Percentiles rank a stretch among this genome's conserved stretches.
phyloP scores from a whole-genome alignment of 1,284 basidiomycete species.

The Fomes fomentarius region DNA sequence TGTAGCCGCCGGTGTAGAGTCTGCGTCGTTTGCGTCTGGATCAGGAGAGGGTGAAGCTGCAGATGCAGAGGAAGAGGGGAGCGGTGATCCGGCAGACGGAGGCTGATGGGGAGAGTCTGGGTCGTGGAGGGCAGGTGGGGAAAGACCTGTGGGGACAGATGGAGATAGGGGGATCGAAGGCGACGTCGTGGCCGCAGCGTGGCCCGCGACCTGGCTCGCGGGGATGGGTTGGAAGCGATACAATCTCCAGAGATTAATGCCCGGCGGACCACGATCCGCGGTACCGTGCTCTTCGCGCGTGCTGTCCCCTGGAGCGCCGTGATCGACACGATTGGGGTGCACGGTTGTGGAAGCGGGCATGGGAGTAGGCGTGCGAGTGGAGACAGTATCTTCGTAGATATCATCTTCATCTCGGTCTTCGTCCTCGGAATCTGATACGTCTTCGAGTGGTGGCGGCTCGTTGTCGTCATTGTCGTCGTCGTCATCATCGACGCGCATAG shows the following conservation, averaged over 20 bases:
- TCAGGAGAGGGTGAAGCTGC: constrained; percentile 2
- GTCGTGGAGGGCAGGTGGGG: constrained; percentile 7
- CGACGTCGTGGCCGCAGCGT: constrained; percentile 28
- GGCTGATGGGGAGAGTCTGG: constrained; percentile 6
- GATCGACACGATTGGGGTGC: constrained; percentile 18
- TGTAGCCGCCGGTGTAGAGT: constrained; percentile 9
- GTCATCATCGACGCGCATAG: neutral
- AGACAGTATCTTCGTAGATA: constrained; percentile 2
- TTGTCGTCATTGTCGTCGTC: constrained; percentile 28
- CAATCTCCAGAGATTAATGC: constrained; percentile 81
- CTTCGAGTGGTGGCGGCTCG: constrained; percentile 34
- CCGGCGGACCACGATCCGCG: constrained; percentile 30
- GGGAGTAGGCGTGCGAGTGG: constrained; percentile 24
- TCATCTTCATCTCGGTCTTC: constrained; percentile 18
- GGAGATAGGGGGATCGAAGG: constrained; percentile 11
- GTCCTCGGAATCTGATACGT: constrained; percentile 25
- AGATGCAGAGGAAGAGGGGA: constrained; percentile 2
- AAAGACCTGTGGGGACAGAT: constrained; percentile 8
- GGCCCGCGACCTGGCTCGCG: constrained; percentile 32
- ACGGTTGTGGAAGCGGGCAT: constrained; percentile 21
- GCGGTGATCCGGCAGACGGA: constrained; percentile 3
- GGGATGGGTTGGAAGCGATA: constrained; percentile 74
- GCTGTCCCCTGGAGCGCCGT: neutral
- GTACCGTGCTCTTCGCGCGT: constrained; percentile 5
- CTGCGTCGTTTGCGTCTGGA: constrained; percentile 12